Evolutionary conservation across 306 rosid genomes (phyloP), one percentile per base, ranked within the genome.

Genomic region (Lotus japonicus): DNA sequence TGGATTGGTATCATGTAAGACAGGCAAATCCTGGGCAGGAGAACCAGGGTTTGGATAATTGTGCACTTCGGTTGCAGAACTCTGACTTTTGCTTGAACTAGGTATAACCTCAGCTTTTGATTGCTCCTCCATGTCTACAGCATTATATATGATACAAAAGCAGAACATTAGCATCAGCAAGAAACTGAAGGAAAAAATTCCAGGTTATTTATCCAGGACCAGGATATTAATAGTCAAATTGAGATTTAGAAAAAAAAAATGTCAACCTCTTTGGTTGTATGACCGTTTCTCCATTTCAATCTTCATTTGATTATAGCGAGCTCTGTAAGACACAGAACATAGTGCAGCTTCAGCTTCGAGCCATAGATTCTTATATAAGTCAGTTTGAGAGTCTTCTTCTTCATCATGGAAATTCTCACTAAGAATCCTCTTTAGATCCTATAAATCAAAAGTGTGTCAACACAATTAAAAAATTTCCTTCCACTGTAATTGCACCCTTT

Each of bases 271-370:
- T 38, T 75, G 84, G 53, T 68, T 74, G 62, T 39, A 68, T 13
- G 71, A 76, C 26, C 49, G 26, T 64, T 76, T 83, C 68, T 88
- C 92, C 87, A 88, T 88, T 83, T 90, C 95, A 57, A 45, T 75
- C 82, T 86, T 95, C 76, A 87, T 64, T 54, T 85, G 82, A 78
- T 80, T 74, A 74, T 77, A 90, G 21, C 96, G 99, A 74, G 85
- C 90, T 78, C 56, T 95, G 78, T 76, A 88, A 58, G 68, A 74
- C 70, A 76, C 28, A 23, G 96, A 83, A 79, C 96, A 95, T 12
- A 95, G 72, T 62, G 80, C 86, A 81, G 99, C 99, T 81, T 95
- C 99, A 64, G 99, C 96, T 77, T 95, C 97, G 6, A 90, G 95
- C 99, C 99, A 95, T 11, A 95, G 88, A 63, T 87, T 84, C 82